Evolutionary conservation across 345 rosid genomes (phyloP), one percentile per base, ranked within the genome.

Genomic region (Clausena lansium): DNA sequence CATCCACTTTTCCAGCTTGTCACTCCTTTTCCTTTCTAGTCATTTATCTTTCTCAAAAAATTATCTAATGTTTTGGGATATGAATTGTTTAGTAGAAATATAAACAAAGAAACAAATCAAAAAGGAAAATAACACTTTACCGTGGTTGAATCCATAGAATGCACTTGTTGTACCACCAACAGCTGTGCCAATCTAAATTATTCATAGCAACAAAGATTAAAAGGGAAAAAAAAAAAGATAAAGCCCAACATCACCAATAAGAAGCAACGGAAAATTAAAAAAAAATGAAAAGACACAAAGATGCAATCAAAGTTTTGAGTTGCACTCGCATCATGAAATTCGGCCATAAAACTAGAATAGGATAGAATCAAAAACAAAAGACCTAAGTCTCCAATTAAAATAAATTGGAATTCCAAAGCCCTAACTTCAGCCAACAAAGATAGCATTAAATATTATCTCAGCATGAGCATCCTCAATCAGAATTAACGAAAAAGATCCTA

Each of bases 61-160:
- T 2, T 10, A 55, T 33, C 47, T 71, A 33, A 52, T 19, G 20
- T 19, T 55, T 6, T 45, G 11, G 32, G 39, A 55, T 71, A 61
- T n/a, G 39, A 71, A 20, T 19, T 7, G 32, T 52, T 52, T 50
- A 32, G 24, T 19, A 2, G 33, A 35, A 30, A 15, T 7, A 19
- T n/a, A 70, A 50, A 54, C 32, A 20, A 52, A 22, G 62, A 54
- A 70, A 20, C 33, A 20, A 50, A 54, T 30, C 15, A 36, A 59
- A 45, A 45, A 45, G 50, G 17, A 45, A 45, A 45, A 45, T 45
- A 75, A 52, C 22, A 36, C 9, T 66, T 22, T 87, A 92, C 94
- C 97, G 59, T 85, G 91, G 75, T 45, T 45, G 50, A 45, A 45
- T 45, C 50, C 50, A 45, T 45, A 45, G 50, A 45, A 45, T 45